These are phyloP conservation scores for Mycena floridula DNA, from an alignment of 768 basidiomycete genomes.

Conservation along the genomic window DNA sequence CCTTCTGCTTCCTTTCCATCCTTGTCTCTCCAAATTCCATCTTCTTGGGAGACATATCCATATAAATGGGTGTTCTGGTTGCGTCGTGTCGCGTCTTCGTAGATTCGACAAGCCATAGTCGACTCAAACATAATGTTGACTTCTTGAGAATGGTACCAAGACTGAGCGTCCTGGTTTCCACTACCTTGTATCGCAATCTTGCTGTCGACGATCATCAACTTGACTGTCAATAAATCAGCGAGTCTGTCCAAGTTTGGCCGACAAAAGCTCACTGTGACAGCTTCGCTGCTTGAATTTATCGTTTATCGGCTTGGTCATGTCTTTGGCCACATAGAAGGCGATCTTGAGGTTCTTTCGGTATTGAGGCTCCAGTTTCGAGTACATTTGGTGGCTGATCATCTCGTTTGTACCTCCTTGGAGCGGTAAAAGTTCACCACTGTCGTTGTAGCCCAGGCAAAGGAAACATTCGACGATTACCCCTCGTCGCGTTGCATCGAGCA, in stretches of 20 bases:
- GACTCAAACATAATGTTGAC: conserved; percentile 61
- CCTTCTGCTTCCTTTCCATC: conserved; percentile 34
- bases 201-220: conserved; percentile 63
- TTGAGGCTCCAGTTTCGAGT: conserved; percentile 37
- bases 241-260: background rate
- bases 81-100: conserved; percentile 45
- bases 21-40: conserved; percentile 53
- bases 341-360: conserved; percentile 41
- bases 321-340: conserved; percentile 59
- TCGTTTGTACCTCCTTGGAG: conserved; percentile 72
- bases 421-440: conserved; percentile 57
- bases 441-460: conserved; percentile 50
- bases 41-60: conserved; percentile 32
- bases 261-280: conserved; percentile 45
- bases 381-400: conserved; percentile 57
- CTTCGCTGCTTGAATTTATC: conserved; percentile 64
- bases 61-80: conserved; percentile 55
- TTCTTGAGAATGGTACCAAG: conserved; percentile 71
- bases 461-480: conserved; percentile 57
- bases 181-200: conserved; percentile 62
- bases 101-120: conserved; percentile 42
- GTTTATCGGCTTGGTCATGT: conserved; percentile 58
- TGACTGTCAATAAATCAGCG: conserved; percentile 29
- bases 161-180: conserved; percentile 68
- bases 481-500: conserved; percentile 53